Evolutionary conservation across 1,284 basidiomycete genomes (phyloP).

Genomic region (Porodaedalea pini): DNA sequence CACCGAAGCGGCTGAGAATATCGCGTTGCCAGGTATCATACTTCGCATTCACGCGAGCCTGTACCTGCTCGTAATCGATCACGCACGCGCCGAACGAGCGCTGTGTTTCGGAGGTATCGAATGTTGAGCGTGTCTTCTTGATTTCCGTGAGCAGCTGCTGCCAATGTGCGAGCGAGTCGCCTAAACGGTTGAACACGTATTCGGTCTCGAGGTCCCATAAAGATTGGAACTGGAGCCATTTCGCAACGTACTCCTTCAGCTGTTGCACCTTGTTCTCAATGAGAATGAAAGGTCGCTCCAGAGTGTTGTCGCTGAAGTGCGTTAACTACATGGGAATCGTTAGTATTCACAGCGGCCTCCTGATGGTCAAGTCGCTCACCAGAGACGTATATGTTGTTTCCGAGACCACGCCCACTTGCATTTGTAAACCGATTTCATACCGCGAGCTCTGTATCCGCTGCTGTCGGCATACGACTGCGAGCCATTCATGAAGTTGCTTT

Average conservation of each 20-base stretch:
- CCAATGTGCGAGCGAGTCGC: conserved; percentile 91
- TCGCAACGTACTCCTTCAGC: conserved; percentile 87
- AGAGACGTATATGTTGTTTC: conserved; percentile 83
- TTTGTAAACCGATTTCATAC: conserved; percentile 93
- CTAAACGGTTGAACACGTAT: conserved; percentile 91
- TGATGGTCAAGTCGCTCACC: conserved; percentile 41
- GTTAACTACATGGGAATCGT: conserved; percentile 53
- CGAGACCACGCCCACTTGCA: conserved; percentile 58
- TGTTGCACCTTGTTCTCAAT: conserved; percentile 88
- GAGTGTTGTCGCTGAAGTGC: conserved; percentile 67
- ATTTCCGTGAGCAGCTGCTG: conserved; percentile 94
- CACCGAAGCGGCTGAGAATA: conserved; percentile 87
- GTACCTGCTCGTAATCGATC: conserved; percentile 97
- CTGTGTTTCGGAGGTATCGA: conserved; percentile 93
- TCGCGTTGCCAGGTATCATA: conserved; percentile 98
- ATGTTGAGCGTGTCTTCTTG: conserved; percentile 92
- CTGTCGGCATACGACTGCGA: conserved; percentile 90
- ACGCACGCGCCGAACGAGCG: conserved; percentile 90
- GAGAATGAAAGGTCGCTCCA: conserved; percentile 81
- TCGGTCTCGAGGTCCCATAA: conserved; percentile 98
- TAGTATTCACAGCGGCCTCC: neutral
- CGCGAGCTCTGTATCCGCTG: conserved; percentile 89
- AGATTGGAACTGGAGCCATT: conserved; percentile 99
- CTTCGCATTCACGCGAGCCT: conserved; percentile 95
- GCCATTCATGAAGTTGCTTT: conserved; percentile 85